phyloP scores from a whole-genome alignment of 2,329 filamentous ascomycete genomes.

The Alternaria solani region DNA sequence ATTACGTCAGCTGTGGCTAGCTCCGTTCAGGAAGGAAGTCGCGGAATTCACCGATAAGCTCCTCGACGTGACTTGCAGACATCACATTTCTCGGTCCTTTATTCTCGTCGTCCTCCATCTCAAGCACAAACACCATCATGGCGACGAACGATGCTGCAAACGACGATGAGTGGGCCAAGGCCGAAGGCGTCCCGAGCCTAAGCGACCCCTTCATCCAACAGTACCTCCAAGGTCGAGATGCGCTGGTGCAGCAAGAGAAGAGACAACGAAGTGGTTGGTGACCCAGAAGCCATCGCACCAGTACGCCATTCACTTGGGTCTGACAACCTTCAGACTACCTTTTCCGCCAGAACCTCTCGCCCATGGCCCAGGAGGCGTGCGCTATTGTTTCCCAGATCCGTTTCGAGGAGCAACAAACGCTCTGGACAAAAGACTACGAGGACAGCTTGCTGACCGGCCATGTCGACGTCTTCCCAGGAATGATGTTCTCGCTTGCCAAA shows the following conservation, averaged over 20 bases:
- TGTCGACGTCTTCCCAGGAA: constrained; percentile 79
- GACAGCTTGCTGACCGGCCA: constrained; percentile 71
- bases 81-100: background rate
- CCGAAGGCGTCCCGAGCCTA: constrained; percentile 52
- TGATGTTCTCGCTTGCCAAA: constrained; percentile 92
- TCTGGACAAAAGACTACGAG: constrained; percentile 80
- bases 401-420: constrained; percentile 73
- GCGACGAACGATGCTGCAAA: constrained; percentile 28
- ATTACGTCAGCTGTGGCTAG: constrained; percentile 35
- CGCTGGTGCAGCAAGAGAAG: constrained; percentile 81
- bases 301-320: constrained; percentile 17
- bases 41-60: constrained; percentile 27
- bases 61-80: constrained; percentile 2
- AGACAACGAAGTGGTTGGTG: constrained; percentile 78
- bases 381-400: constrained; percentile 82
- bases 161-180: constrained; percentile 51
- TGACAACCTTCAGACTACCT: constrained; percentile 64
- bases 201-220: constrained; percentile 81
- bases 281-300: background rate
- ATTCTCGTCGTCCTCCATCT: background rate
- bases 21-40: constrained; percentile 29
- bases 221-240: constrained; percentile 78
- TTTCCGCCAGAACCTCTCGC: constrained; percentile 78
- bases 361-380: constrained; percentile 78
- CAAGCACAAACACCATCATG: constrained; percentile 25